Evolutionary conservation across 805 yeast species (phyloP), one percentile per base, ranked within the genome.

Genomic region (Cyberlindnera euphorbiae): DNA sequence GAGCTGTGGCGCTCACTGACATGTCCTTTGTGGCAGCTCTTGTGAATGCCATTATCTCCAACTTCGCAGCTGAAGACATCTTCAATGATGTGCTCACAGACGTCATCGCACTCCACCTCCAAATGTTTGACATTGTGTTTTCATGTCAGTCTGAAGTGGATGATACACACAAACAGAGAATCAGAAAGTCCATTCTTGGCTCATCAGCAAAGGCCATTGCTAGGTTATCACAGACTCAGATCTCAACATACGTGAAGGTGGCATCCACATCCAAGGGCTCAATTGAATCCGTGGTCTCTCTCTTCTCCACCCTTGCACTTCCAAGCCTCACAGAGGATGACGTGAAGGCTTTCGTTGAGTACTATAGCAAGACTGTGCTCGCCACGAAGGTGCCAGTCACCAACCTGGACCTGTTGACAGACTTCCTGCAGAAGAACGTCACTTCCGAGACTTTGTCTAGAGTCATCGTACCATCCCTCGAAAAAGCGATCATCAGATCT

Each of bases 401-500:
- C 4, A 46, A 51, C 9, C 54, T 52, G 39, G 64, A 40, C 40
- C 69, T 53, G 15, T 63, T 79, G 32, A 66, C 65, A n/a, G 56
- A 60, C 6, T 73, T 75, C 45, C 55, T 77, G 17, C 49, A 54
- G 13, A 68, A 69, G 24, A 69, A 64, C 44, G 50, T 79, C 12
- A 47, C 58, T 8, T 58, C 61, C 13, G 64, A 58, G 1, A 53
- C 59, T 4, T 64, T 79, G 34, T 56, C 53, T 15, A 43, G 58
- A 2, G 35, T 45, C 6, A 50, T 82, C 13, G 58, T 77, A 6
- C 86, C 94, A 2, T 68, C 73, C 14, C 50, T 89, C 32, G 89
- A 84, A 50, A 86, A 82, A 53, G 73, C 89, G 1, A 66, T 82
- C 33, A 64, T 89, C 45, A 73, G 96, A 56, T 76, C 94, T 3